Conservation (phyloP, 257 asterid species). For the Rauvolfia tetraphylla region DNA sequence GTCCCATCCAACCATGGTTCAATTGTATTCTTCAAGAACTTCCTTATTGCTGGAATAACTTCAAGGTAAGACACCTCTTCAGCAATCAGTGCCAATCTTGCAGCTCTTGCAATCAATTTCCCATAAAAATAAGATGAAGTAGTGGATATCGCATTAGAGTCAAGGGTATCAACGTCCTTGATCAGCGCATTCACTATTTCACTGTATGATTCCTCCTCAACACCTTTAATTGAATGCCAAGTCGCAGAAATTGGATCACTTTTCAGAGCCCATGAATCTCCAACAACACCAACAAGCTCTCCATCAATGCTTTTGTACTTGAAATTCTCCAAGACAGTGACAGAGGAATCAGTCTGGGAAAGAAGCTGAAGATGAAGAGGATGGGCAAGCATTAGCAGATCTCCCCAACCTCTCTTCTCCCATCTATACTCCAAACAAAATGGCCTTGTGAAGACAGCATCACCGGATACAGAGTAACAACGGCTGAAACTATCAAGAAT, state of each 20-base stretch:
- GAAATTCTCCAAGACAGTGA: slow-evolving; percentile 57
- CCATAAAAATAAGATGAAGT: slow-evolving; percentile 77
- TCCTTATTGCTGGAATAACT: slow-evolving; percentile 57
- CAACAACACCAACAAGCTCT: slow-evolving; percentile 85
- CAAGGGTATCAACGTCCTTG: slow-evolving; percentile 58
- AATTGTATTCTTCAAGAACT: slow-evolving; percentile 77
- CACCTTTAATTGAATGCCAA: slow-evolving; percentile 83
- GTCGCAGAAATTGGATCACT: slow-evolving; percentile 71
- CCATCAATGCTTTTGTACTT: slow-evolving; percentile 81
- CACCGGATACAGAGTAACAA: slow-evolving; percentile 73
- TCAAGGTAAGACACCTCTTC: slow-evolving; percentile 69
- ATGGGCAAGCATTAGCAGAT: slow-evolving; percentile 88
- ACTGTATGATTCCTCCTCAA: slow-evolving; percentile 49
- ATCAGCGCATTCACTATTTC: slow-evolving; percentile 56
- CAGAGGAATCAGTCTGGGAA: slow-evolving; percentile 33
- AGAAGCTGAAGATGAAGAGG: slow-evolving; percentile 81
- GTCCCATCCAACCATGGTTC: slow-evolving; percentile 93
- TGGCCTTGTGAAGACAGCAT: slow-evolving; percentile 55
- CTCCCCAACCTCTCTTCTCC: slow-evolving; percentile 89
- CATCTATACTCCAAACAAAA: slow-evolving; percentile 73
- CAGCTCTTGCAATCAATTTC: slow-evolving; percentile 87
- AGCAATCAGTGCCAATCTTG: slow-evolving; percentile 88
- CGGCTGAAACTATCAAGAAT: slow-evolving; percentile 64
- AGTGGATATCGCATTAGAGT: slow-evolving; percentile 46
- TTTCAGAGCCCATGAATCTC: slow-evolving; percentile 78